phyloP scores from a whole-genome alignment of 257 asterid genomes.

The Ajuga chamaepitys region DNA sequence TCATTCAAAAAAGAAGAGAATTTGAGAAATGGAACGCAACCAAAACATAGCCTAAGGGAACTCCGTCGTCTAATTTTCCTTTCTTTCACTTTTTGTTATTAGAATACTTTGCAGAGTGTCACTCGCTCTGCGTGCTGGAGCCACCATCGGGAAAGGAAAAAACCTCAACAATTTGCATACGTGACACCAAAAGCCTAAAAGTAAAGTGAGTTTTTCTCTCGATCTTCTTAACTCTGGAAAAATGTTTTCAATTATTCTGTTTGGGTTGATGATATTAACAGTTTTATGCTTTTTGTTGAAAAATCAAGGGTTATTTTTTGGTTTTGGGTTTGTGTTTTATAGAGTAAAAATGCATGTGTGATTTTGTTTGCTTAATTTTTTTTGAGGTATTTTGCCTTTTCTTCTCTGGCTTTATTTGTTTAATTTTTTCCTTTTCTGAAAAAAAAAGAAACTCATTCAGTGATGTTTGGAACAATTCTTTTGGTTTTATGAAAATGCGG shows the following conservation, averaged over 20 bases:
- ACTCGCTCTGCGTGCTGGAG: neutral
- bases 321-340: slow-evolving; percentile 2
- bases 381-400: neutral
- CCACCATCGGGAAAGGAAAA: neutral
- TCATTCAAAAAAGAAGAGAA: too few relatives aligned
- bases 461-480: neutral
- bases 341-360: slow-evolving; percentile 16
- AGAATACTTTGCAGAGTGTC: neutral
- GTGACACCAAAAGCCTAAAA: neutral
- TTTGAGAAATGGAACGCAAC: too few relatives aligned
- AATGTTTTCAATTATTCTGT: neutral
- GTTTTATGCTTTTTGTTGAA: neutral
- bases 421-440: neutral
- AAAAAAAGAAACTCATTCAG: neutral
- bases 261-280: neutral
- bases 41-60: too few relatives aligned
- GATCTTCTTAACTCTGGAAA: neutral
- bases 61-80: too few relatives aligned
- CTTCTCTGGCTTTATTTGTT: neutral
- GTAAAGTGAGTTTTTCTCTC: slow-evolving; percentile 3
- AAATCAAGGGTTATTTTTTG: neutral
- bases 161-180: neutral
- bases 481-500: neutral
- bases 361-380: neutral
- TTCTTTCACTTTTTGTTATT: too few relatives aligned